Conservation (phyloP, 2,329 filamentous ascomycete species). For the Trichoderma sp. region DNA sequence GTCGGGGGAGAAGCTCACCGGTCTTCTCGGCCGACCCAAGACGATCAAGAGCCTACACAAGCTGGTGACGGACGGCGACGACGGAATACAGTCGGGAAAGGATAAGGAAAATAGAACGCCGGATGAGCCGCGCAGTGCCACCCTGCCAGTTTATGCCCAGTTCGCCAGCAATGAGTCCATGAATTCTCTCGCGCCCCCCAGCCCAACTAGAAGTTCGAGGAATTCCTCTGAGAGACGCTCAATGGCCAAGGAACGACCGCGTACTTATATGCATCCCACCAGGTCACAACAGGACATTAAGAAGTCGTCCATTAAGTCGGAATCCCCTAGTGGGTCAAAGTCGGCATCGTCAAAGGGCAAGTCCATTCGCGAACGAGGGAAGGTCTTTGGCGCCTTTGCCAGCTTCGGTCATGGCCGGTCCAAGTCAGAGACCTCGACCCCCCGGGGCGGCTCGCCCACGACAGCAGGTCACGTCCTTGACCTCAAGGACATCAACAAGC, state of each 20-base stretch:
- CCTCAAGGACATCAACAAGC: slow-evolving; percentile 54
- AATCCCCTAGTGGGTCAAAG: slow-evolving; percentile 37
- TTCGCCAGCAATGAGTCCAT: slow-evolving; percentile 47
- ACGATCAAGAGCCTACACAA: slow-evolving; percentile 67
- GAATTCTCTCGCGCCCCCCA: slow-evolving; percentile 18
- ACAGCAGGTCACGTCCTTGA: slow-evolving; percentile 51
- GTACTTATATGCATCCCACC: slow-evolving; percentile 46
- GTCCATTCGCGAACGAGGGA: slow-evolving; percentile 35
- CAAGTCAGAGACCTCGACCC: slow-evolving; percentile 30
- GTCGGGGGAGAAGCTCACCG: slow-evolving; percentile 78
- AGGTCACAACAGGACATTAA: slow-evolving; percentile 26
- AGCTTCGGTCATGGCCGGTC: slow-evolving; percentile 39
- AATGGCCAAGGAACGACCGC: slow-evolving; percentile 45
- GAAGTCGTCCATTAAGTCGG: slow-evolving; percentile 26
- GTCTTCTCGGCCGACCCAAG: slow-evolving; percentile 71
- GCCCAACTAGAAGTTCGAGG: slow-evolving; percentile 16
- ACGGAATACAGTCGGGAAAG: slow-evolving; percentile 47
- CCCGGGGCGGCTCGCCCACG: slow-evolving; percentile 12
- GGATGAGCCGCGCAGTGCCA: slow-evolving; percentile 30
- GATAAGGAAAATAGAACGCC: slow-evolving; percentile 84
- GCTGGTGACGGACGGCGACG: slow-evolving; percentile 48
- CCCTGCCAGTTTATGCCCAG: slow-evolving; percentile 78
- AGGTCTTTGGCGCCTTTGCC: slow-evolving; percentile 40
- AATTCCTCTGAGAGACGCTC: slow-evolving; percentile 15
- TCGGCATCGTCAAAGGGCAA: slow-evolving; percentile 18